Conservation (phyloP, 371 early-diverging fungal genomes). For the Rhizopus microsporus region DNA sequence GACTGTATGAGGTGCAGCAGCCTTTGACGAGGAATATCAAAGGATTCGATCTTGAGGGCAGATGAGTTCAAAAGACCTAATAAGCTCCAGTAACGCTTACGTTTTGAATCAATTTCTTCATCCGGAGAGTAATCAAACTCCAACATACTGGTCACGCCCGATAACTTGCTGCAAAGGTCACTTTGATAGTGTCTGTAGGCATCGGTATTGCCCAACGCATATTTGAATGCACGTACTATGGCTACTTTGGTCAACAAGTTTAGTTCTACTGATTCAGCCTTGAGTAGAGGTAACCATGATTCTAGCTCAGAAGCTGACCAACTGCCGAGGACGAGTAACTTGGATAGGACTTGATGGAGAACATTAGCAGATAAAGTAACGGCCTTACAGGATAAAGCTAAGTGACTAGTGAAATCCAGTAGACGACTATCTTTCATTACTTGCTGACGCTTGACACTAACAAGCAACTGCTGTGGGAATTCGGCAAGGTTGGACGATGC, state of each 20-base stretch:
- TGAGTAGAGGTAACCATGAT: slow-evolving; percentile 32
- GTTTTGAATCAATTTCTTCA: slow-evolving; percentile 21
- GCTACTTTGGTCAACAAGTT: slow-evolving; percentile 36
- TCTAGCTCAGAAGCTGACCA: slow-evolving; percentile 23
- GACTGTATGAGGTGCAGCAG: slow-evolving; percentile 49
- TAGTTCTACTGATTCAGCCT: slow-evolving; percentile 29
- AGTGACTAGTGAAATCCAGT: slow-evolving; percentile 4
- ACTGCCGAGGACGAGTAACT: slow-evolving; percentile 11
- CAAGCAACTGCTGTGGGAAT: slow-evolving; percentile 11
- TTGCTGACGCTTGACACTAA: neutral
- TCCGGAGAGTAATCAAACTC: slow-evolving; percentile 25
- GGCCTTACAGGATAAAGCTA: slow-evolving; percentile 4
- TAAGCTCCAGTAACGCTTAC: slow-evolving; percentile 23
- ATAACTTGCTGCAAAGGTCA: slow-evolving; percentile 42
- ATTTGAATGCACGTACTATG: slow-evolving; percentile 31
- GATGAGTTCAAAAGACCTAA: slow-evolving; percentile 40
- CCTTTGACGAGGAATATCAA: slow-evolving; percentile 52
- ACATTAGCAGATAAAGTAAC: slow-evolving; percentile 12
- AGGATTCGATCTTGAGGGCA: slow-evolving; percentile 28
- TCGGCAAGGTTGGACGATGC: neutral
- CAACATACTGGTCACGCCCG: slow-evolving; percentile 23
- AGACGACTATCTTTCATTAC: slow-evolving; percentile 7
- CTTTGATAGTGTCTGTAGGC: slow-evolving; percentile 38
- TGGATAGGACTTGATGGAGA: slow-evolving; percentile 17
- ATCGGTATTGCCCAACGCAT: slow-evolving; percentile 16